phyloP scores from a whole-genome alignment of 2,329 filamentous ascomycete genomes.

The Lanzia echinophila region DNA sequence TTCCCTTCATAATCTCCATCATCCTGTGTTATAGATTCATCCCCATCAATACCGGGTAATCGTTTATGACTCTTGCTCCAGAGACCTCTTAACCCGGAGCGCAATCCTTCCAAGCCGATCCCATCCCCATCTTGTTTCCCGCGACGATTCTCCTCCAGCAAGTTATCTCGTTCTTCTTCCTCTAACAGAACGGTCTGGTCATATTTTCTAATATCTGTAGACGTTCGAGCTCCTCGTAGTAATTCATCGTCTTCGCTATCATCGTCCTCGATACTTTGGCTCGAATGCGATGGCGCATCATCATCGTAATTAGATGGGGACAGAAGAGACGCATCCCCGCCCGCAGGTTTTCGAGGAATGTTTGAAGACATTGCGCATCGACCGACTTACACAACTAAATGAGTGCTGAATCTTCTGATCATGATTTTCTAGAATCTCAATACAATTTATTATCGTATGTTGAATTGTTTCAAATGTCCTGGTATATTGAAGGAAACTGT shows the following conservation, averaged over 20 bases:
- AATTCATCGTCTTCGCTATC: slow-evolving; percentile 72
- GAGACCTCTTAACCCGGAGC: slow-evolving; percentile 36
- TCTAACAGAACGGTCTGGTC: slow-evolving; percentile 67
- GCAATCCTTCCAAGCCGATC: slow-evolving; percentile 22
- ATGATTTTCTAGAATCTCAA: neutral
- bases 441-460: neutral
- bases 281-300: slow-evolving; percentile 58
- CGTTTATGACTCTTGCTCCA: slow-evolving; percentile 26
- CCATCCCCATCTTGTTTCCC: slow-evolving; percentile 32
- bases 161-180: slow-evolving; percentile 62
- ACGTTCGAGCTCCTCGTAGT: slow-evolving; percentile 58
- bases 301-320: slow-evolving; percentile 28
- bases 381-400: neutral
- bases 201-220: slow-evolving; percentile 61
- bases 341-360: neutral
- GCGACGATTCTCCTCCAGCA: slow-evolving; percentile 48
- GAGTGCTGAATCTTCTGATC: neutral
- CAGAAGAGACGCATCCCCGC: slow-evolving; percentile 22
- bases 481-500: neutral
- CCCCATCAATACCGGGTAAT: slow-evolving; percentile 29
- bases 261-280: slow-evolving; percentile 63
- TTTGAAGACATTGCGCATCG: slow-evolving; percentile 10
- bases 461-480: neutral
- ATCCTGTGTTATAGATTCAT: neutral
- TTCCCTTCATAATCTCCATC: slow-evolving; percentile 19